Conservation (phyloP, 768 basidiomycete genomes). For the Calocybe cyanea region DNA sequence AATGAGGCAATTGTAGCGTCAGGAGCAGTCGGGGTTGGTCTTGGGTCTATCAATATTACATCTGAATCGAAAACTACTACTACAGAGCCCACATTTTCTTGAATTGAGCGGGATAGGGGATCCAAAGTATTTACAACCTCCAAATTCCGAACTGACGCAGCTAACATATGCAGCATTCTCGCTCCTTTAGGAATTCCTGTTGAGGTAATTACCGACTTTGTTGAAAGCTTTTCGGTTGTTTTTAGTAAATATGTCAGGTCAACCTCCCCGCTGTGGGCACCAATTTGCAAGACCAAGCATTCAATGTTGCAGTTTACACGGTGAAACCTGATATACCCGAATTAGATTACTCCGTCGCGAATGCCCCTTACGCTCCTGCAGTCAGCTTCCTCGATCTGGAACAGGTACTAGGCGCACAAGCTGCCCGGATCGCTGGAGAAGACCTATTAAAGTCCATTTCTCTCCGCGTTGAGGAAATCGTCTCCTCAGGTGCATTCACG, state of each 20-base stretch:
- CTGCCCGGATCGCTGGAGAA: not conserved
- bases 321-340: not conserved
- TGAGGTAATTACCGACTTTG: not conserved
- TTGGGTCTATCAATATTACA: not conserved
- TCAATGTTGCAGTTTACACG: not conserved
- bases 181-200: conserved; percentile 5
- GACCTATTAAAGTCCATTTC: conserved; percentile 3
- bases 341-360: conserved; percentile 3
- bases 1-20: conserved; percentile 12
- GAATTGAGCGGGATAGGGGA: conserved; percentile 15
- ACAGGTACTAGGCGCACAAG: conserved; percentile 6
- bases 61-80: no score
- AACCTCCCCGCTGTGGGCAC: conserved; percentile 14
- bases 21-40: conserved; percentile 12
- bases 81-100: conserved; percentile 12
- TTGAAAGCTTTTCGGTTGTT: no score
- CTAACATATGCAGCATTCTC: conserved; percentile 10
- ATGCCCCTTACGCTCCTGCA: conserved; percentile 4
- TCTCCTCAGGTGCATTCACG: conserved; percentile 13
- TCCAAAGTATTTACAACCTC: not conserved
- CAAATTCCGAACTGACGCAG: not conserved
- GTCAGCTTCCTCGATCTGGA: conserved; percentile 11
- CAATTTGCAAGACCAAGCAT: conserved; percentile 15
- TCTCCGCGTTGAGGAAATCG: conserved; percentile 7
- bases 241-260: not conserved